phyloP scores from a whole-genome alignment of 768 basidiomycete genomes.

The Hygrophorus pudorinus region DNA sequence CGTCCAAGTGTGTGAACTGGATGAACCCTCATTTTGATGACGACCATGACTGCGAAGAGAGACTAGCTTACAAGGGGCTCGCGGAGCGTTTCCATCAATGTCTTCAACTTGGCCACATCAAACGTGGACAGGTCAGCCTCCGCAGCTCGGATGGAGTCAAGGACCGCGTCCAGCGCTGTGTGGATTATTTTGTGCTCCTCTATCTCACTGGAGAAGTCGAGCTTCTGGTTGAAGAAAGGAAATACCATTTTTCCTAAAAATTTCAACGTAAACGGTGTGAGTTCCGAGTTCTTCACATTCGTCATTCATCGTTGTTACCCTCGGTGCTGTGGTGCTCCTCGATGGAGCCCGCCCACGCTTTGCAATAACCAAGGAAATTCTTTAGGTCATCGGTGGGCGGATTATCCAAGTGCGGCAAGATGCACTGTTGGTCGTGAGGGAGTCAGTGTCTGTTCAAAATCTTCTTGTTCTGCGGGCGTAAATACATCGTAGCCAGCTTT shows the following conservation, averaged over 20 bases:
- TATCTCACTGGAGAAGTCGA: constrained; percentile 27
- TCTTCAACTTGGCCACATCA: constrained; percentile 18
- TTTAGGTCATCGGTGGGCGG: constrained; percentile 24
- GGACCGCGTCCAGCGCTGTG: constrained; percentile 16
- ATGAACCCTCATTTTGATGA: not conserved
- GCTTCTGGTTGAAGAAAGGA: constrained; percentile 23
- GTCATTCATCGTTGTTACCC: constrained; percentile 7
- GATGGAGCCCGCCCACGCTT: constrained; percentile 26
- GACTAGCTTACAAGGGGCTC: constrained; percentile 21
- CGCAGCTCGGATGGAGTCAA: constrained; percentile 16
- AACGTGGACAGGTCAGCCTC: constrained; percentile 20
- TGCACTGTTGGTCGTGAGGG: too few species aligned
- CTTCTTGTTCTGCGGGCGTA: too few species aligned
- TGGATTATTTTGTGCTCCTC: constrained; percentile 28
- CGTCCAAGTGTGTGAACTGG: constrained; percentile 27
- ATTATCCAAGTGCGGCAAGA: constrained; percentile 23
- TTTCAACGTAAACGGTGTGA: not conserved
- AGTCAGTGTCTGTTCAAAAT: too few species aligned
- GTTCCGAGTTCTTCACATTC: not conserved
- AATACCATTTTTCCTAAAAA: constrained; percentile 23
- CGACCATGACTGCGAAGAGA: not conserved
- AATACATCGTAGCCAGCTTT: constrained; percentile 27
- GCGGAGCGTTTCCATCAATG: constrained; percentile 17
- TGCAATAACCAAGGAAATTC: constrained; percentile 31
- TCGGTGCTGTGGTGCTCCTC: constrained; percentile 27